Base-by-base conservation (phyloP, 1,284 basidiomycete genomes). In the Taiwanofungus camphoratus region DNA sequence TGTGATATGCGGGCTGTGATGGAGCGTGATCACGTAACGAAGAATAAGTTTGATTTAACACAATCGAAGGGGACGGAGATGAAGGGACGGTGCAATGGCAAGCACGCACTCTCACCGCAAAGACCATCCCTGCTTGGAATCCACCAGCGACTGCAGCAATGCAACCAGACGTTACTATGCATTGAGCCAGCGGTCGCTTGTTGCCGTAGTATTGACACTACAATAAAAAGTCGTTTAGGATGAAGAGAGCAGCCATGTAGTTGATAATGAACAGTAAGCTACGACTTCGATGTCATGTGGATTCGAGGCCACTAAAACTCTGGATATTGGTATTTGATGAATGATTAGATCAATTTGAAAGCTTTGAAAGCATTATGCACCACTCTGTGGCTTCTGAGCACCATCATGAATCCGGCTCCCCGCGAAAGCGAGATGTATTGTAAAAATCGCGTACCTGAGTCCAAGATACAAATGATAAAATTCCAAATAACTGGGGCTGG, bases 401-500 rank as follows among this genome's bases (percentile, higher is more conserved):
- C 9, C 42, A 26, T 18, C 18, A 29, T 20, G 8, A 6, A 13
- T 11, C n/a, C 13, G 11, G 39, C 20, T 11, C 21, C 7, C 8
- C 11, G 11, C 21, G 30, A 2, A 6, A 15, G 24, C n/a, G 12
- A 26, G 1, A 4, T 23, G 16, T 13, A 18, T 2, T n/a, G 29
- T 11, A 31, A 3, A 19, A 30, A 18, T 15, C 8, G 55, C 68
- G 26, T 29, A 77, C 79, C 67, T 83, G 81, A 0, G 70, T 73
- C 78, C 82, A 87, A 1, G 81, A 82, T 12, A 84, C 46, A 11
- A 82, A 68, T 2, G 73, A 68, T 18, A 91, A 64, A 13, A 71
- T 64, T 0, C 76, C 77, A 53, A 91, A 87, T 1, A 83, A 57
- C 53, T 91, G 87, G 2, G 87, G 87, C 57, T 92, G 87, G 2